Base-by-base conservation (phyloP, 2,329 filamentous ascomycete genomes). In the Ophiocordyceps robertsii region DNA sequence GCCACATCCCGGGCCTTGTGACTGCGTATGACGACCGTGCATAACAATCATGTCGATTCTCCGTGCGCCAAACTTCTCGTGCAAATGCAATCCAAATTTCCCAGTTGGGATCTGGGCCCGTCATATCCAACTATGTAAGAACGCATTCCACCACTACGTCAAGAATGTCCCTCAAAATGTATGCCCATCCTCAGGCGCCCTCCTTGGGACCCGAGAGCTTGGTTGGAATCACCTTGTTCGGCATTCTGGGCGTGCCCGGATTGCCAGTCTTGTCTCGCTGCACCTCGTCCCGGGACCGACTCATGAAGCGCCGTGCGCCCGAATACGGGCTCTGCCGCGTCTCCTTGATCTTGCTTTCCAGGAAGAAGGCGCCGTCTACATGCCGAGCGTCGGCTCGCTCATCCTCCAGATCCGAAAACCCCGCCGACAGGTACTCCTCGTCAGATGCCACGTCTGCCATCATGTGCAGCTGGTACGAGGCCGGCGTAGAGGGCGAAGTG, bases 321-420 rank as follows among this genome's bases (percentile, higher is more conserved):
- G 63, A 72, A 32, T 75, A 64, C 13, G 76, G 75, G 36, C 71
- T 68, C 44, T 78, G 70, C 29, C 72, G 66, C 6, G 75, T 60
- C 0, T 76, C 73, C 46, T 71, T 74, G 48, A 81, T 72, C 66
- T 80, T 77, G 43, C 68, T 76, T 50, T 80, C 77, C 21, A 75
- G 59, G 45, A 72, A 72, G 56, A 76, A 77, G 0, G 69, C 72
- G 16, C 64, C 60, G 35, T 71, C 67, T 12, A 59, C 58, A 17
- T 62, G 54, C 17, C 57, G 60, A 17, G 58, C 60, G 35, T 56
- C 61, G 4, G 62, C 62, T 53, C 70, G 49, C 59, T 79, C 66
- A 51, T 79, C 66, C 58, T 88, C 84, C 13, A 79, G 79, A 49
- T 95, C 90, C 0, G 86, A 94, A 51, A 90, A 82, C 0, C 83